A percentile compares a stretch with the other conserved stretches of the same genome.
Conservation (phyloP, 179 eudicot species). For the Sideroxylon spinosum region DNA sequence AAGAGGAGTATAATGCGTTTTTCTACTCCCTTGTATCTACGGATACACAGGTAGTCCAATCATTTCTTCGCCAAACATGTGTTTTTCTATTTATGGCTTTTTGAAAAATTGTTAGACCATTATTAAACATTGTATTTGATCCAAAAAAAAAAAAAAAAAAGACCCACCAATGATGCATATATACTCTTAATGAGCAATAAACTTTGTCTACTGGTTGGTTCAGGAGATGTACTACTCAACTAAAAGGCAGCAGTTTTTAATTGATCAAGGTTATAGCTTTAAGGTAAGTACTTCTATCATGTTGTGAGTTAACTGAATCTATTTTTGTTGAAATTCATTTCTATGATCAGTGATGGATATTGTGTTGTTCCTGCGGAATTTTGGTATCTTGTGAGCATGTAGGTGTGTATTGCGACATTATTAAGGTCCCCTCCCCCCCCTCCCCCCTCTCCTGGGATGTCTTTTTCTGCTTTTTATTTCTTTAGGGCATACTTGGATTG, state of each 20-base stretch:
- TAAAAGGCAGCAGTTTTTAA: conserved; percentile 90
- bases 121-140: background rate
- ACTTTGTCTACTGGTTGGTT: conserved; percentile 21
- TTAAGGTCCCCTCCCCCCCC: too few species aligned
- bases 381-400: conserved; percentile 2
- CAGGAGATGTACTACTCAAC: conserved; percentile 98
- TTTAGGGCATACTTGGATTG: too few species aligned
- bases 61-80: background rate
- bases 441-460: too few species aligned
- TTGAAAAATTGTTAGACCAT: background rate
- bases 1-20: conserved; percentile 96
- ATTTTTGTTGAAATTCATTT: background rate
- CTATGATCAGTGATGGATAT: background rate
- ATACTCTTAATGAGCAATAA: background rate
- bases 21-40: conserved; percentile 97
- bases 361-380: background rate
- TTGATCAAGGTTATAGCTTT: conserved; percentile 96
- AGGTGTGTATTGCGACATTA: background rate
- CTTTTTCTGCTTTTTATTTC: too few species aligned
- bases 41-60: conserved; percentile 73
- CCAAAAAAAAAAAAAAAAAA: too few species aligned
- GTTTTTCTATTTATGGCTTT: background rate
- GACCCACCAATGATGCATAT: background rate
- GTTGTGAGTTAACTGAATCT: background rate
- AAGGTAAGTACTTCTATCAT: conserved; percentile 44